Evolutionary conservation across 1,284 basidiomycete species (phyloP).

Genomic region (Phlebopus sp.): DNA sequence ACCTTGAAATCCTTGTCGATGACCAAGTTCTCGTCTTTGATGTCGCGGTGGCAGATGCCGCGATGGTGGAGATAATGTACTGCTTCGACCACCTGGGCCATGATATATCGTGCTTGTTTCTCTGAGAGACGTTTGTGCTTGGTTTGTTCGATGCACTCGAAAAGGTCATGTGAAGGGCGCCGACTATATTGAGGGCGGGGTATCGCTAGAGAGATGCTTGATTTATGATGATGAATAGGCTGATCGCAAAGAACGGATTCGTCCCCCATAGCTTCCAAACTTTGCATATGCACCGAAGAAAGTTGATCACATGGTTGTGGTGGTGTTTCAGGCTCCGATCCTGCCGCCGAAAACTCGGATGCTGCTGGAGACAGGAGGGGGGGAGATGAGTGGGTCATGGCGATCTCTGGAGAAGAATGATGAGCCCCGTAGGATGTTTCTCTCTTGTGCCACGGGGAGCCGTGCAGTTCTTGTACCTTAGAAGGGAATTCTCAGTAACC

Average conservation of each 20-base stretch:
- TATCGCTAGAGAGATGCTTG: conserved; percentile 14
- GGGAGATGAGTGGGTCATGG: conserved; percentile 42
- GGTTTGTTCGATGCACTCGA: conserved; percentile 90
- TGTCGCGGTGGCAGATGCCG: conserved; percentile 87
- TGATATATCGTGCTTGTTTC: conserved; percentile 76
- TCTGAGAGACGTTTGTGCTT: conserved; percentile 79
- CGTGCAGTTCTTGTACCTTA: conserved; percentile 90
- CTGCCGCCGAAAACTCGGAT: conserved; percentile 45
- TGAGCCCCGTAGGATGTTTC: conserved; percentile 20
- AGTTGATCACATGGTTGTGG: conserved; percentile 31
- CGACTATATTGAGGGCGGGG: conserved; percentile 57
- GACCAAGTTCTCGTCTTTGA: conserved; percentile 93
- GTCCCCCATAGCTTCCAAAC: conserved; percentile 14
- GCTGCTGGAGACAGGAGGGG: conserved; percentile 57
- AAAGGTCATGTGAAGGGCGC: conserved; percentile 84
- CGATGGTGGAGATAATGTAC: conserved; percentile 74
- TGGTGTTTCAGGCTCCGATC: conserved; percentile 43
- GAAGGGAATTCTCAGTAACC: conserved; percentile 3
- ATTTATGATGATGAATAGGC: conserved; percentile 10
- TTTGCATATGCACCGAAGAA: conserved; percentile 21
- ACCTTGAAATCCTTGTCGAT: conserved; percentile 75
- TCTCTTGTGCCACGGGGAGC: conserved; percentile 73
- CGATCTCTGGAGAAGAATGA: conserved; percentile 21
- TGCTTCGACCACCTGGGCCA: conserved; percentile 84
- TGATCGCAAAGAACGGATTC: conserved; percentile 9